Evolutionary conservation across 73 alveolate genomes (phyloP).

Genomic region (Loxodes magnus): DNA sequence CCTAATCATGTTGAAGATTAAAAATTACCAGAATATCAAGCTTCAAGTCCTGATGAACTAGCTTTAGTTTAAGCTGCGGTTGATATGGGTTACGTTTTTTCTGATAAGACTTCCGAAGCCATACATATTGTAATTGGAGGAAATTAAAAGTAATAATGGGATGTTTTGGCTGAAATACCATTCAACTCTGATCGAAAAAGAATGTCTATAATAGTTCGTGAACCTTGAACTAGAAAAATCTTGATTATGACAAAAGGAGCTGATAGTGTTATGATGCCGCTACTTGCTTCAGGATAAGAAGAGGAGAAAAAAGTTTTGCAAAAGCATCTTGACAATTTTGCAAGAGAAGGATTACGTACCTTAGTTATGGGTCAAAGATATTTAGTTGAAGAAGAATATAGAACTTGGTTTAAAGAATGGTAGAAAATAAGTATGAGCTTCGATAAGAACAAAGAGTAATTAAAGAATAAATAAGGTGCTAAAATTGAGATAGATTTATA

Average conservation of each 20-base stretch:
- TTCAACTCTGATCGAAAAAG: slow-evolving; percentile 92
- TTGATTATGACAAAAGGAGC: slow-evolving; percentile 59
- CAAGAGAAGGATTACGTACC: slow-evolving; percentile 85
- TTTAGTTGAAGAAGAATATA: slow-evolving; percentile 24
- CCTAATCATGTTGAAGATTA: slow-evolving; percentile 63
- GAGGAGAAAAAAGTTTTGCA: slow-evolving; percentile 24
- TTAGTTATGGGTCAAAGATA: slow-evolving; percentile 75
- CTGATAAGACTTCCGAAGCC: slow-evolving; percentile 17
- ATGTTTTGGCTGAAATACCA: slow-evolving; percentile 58
- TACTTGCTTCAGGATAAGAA: slow-evolving; percentile 26
- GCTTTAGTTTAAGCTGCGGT: slow-evolving; percentile 91
- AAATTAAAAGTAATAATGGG: slow-evolving; percentile 36
- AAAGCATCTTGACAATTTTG: slow-evolving; percentile 41
- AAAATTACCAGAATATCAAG: slow-evolving; percentile 26
- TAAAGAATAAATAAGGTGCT: slow-evolving; percentile 46
- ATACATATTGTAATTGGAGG: slow-evolving; percentile 16
- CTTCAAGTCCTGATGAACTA: slow-evolving; percentile 85
- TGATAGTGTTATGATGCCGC: slow-evolving; percentile 45
- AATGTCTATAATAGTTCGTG: slow-evolving; percentile 78
- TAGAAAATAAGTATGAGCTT: slow-evolving; percentile 18
- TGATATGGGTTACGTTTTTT: slow-evolving; percentile 66
- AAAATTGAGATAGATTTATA: slow-evolving; percentile 63
- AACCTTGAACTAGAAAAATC: slow-evolving; percentile 33
- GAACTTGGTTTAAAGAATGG: slow-evolving; percentile 43
- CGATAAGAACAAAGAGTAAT: slow-evolving; percentile 15